Base-by-base conservation (phyloP, 805 yeast genomes). In the Candida qinlingensis region DNA sequence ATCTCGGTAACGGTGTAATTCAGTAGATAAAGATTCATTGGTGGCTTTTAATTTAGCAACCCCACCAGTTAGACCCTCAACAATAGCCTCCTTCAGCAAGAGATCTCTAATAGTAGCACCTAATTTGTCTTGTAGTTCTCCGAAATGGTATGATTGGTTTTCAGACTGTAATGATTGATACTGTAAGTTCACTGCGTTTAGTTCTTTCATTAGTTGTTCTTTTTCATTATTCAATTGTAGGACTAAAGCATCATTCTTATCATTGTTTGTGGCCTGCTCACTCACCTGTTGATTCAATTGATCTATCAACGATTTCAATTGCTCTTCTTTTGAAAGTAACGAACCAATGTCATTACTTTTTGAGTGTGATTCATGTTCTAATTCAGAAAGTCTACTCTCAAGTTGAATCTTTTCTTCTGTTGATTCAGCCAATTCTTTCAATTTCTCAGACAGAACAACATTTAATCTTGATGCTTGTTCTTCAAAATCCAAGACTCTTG, bases 401-500 rank as follows among this genome's bases (percentile, higher is more conserved):
- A 47, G 39, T 9, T 33, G 33, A 7, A 5, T 6, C 19, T 47
- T 43, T 11, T 33, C 13, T 6, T 27, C 7, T 4, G 4, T 36
- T 5, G 37, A 8, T 10, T 36, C 27, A 53, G 54, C 59, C 25
- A 58, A 13, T 6, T 49, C 43, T 44, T 59, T 56, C 5, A 39
- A 19, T 9, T 49, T 46, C 12, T 45, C 42, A 27, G 44, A 42
- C 11, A 54, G 42, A 5, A 47, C 9, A 4, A 35, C 19, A 6
- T 48, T 36, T 3, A 58, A 41, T 3, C 37, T 41, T 35, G 54
- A 45, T 7, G 58, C 60, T 28, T 55, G 53, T 4, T 46, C 47
- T 30, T 57, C 61, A 30, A 49, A 56, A n/a, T 48, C 55, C 10
- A 52, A 10, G 4, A 42, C 54, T 42, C 59, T 52, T 8, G 25